These are phyloP conservation scores for Tolypocladium nubicola DNA, from an alignment of 2,329 filamentous ascomycete species.

Conservation along the genomic window DNA sequence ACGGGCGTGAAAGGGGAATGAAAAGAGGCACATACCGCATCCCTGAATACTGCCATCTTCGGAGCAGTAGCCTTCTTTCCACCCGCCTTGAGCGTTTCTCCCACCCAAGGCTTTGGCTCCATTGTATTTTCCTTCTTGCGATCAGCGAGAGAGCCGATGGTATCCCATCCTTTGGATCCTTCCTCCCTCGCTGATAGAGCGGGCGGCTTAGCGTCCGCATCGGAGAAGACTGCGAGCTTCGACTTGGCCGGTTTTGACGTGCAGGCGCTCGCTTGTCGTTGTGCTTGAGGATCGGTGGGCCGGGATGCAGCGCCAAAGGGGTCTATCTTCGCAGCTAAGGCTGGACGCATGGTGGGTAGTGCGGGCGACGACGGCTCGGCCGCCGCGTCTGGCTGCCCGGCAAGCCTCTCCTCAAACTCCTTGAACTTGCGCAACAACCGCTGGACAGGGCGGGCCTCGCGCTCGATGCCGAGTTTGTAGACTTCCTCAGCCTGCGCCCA, in stretches of 20 bases:
- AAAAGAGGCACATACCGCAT: constrained; percentile 57
- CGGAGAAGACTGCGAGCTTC: constrained; percentile 88
- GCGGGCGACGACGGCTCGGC: constrained; percentile 75
- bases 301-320: constrained; percentile 58
- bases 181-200: constrained; percentile 41
- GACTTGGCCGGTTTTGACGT: constrained; percentile 58
- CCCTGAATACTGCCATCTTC: constrained; percentile 91
- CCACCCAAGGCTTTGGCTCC: constrained; percentile 81
- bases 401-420: constrained; percentile 74
- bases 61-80: constrained; percentile 63
- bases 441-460: constrained; percentile 72
- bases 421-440: constrained; percentile 80
- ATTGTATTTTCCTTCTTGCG: constrained; percentile 89
- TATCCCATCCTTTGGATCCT: constrained; percentile 74
- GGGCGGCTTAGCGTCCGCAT: constrained; percentile 52
- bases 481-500: constrained; percentile 93
- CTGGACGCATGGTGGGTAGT: constrained; percentile 70
- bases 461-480: constrained; percentile 80
- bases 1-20: constrained; percentile 32
- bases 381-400: constrained; percentile 51
- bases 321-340: constrained; percentile 75
- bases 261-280: constrained; percentile 36
- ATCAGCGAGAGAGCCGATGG: constrained; percentile 74
- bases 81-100: constrained; percentile 79
- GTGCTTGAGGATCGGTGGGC: constrained; percentile 55